These are phyloP conservation scores for Rhododendron simsii DNA, from an alignment of 148 eudicot species.

Conservation along the genomic window DNA sequence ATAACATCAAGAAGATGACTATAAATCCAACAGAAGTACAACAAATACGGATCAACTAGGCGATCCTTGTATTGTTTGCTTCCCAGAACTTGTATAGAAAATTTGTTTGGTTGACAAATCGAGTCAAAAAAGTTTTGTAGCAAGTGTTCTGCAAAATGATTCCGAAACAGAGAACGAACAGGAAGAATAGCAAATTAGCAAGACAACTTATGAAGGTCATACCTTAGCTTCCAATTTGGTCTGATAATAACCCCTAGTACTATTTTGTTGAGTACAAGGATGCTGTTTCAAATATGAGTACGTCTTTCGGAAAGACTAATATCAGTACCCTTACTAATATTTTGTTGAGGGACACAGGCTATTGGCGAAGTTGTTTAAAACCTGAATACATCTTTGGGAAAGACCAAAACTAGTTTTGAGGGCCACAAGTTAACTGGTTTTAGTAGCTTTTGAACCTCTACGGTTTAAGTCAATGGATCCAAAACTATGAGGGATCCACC, in stretches of 20 bases:
- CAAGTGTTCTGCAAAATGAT: background rate
- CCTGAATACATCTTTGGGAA: background rate
- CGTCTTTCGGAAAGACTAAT: background rate
- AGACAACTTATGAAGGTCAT: background rate
- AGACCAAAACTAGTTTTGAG: background rate
- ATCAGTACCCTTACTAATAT: background rate
- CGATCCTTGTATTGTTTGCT: background rate
- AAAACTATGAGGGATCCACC: background rate
- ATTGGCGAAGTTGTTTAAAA: background rate
- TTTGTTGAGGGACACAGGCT: background rate
- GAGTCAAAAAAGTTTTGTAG: background rate
- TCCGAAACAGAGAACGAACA: background rate
- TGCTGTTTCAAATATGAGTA: background rate
- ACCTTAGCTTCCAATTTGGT: background rate
- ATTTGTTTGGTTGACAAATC: background rate
- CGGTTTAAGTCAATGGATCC: no score
- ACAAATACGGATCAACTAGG: background rate
- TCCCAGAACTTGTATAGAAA: background rate
- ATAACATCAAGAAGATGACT: background rate
- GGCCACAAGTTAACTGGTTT: background rate
- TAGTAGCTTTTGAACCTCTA: background rate
- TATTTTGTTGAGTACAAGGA: background rate
- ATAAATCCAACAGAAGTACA: background rate
- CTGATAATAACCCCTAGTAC: background rate
- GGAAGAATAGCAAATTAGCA: background rate